Evolutionary conservation across 345 rosid species (phyloP).

Genomic region (Viola odorata): DNA sequence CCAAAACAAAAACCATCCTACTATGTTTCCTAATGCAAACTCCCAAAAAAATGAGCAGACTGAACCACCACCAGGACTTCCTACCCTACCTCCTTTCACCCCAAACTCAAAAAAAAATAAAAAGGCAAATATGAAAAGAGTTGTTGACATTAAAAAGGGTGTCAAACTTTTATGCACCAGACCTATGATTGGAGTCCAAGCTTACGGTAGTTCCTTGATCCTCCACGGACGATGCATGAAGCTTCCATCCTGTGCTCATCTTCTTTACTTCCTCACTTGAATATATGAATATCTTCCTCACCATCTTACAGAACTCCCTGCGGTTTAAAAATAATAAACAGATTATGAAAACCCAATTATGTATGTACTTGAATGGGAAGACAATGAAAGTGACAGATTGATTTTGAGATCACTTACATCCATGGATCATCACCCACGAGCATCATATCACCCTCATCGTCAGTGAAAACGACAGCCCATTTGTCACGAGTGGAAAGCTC

Average conservation of each 20-base stretch:
- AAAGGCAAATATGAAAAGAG: neutral
- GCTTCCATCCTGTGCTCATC: conserved; percentile 41
- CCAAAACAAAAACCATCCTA: no score
- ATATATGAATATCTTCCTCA: conserved; percentile 22
- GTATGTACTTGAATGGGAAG: neutral
- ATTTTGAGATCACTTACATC: conserved; percentile 17
- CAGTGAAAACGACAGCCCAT: conserved; percentile 28
- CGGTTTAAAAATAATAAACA: neutral
- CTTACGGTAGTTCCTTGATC: conserved; percentile 42
- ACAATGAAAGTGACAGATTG: neutral
- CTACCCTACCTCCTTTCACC: conserved; percentile 5
- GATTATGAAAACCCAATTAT: no score
- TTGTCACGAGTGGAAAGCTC: conserved; percentile 24
- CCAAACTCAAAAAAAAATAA: conserved; percentile 6
- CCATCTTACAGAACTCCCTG: conserved; percentile 32
- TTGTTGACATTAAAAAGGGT: conserved; percentile 1
- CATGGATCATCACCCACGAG: conserved; percentile 37
- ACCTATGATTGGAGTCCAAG: conserved; percentile 42
- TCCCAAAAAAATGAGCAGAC: conserved; percentile 18
- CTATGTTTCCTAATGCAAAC: conserved; percentile 11
- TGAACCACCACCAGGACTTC: conserved; percentile 5
- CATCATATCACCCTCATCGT: conserved; percentile 34
- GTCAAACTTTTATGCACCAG: conserved; percentile 13
- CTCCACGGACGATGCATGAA: conserved; percentile 42
- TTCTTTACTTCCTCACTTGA: conserved; percentile 28